Evolutionary conservation across 2,329 filamentous ascomycete genomes (phyloP).

Genomic region (Ophiocordyceps camponoti-floridani): DNA sequence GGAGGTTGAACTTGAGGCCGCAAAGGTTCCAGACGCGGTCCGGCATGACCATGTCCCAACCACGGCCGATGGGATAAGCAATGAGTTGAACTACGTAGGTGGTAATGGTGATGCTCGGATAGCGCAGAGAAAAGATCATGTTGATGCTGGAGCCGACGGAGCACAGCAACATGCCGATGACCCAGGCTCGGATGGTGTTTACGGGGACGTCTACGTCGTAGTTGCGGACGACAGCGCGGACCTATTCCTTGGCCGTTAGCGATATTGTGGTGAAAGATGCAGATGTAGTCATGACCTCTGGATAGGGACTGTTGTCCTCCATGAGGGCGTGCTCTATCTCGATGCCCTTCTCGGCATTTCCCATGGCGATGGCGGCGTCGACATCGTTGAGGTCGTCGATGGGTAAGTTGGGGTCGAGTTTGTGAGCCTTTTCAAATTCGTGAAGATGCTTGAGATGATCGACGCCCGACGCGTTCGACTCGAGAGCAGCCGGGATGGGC

Average conservation of each 20-base stretch:
- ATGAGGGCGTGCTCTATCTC: conserved; percentile 26
- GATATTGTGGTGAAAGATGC: conserved; percentile 27
- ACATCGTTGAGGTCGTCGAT: conserved; percentile 32
- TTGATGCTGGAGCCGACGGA: conserved; percentile 40
- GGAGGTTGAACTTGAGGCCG: conserved; percentile 15
- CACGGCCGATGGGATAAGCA: conserved; percentile 26
- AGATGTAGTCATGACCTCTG: conserved; percentile 41
- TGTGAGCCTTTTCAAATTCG: conserved; percentile 38
- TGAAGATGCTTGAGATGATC: conserved; percentile 28
- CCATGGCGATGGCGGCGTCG: conserved; percentile 24
- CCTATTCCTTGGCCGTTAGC: too few species aligned
- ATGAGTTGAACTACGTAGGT: conserved; percentile 37
- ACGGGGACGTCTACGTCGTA: conserved; percentile 32
- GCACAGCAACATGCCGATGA: conserved; percentile 37
- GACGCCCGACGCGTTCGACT: conserved; percentile 21
- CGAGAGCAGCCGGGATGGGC: conserved; percentile 19
- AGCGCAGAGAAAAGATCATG: conserved; percentile 30
- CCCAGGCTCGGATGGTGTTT: conserved; percentile 45
- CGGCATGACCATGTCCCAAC: conserved; percentile 16
- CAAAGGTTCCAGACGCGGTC: conserved; percentile 12
- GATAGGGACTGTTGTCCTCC: conserved; percentile 29
- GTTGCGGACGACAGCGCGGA: conserved; percentile 6
- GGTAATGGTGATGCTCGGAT: conserved; percentile 30
- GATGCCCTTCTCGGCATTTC: conserved; percentile 25
- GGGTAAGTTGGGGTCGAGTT: conserved; percentile 39